These are phyloP conservation scores for Phytophthora capsici DNA, from an alignment of 352 stramenopile species.

Conservation along the genomic window DNA sequence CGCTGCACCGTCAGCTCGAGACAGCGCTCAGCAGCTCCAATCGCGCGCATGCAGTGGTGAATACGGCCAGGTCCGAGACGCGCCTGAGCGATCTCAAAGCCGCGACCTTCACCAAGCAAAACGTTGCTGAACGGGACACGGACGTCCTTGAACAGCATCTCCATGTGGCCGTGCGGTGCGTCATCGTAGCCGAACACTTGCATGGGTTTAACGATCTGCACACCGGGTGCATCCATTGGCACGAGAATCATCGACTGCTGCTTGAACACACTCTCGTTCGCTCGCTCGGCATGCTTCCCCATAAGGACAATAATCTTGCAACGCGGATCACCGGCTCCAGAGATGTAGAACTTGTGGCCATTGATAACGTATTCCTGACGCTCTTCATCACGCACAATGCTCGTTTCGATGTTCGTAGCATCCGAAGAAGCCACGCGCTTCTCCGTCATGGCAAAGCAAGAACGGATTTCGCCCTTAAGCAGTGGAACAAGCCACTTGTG, in stretches of 20 bases:
- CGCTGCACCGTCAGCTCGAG: conserved; percentile 89
- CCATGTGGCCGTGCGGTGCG: conserved; percentile 94
- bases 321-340: conserved; percentile 94
- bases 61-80: conserved; percentile 96
- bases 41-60: conserved; percentile 98
- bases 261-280: conserved; percentile 53
- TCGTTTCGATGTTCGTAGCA: conserved; percentile 95
- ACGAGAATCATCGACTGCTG: conserved; percentile 94
- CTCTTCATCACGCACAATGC: conserved; percentile 71
- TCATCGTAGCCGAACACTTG: conserved; percentile 98
- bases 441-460: conserved; percentile 98
- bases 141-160: conserved; percentile 96
- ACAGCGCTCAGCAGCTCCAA: conserved; percentile 91
- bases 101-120: conserved; percentile 80
- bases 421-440: conserved; percentile 95
- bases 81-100: conserved; percentile 91
- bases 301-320: conserved; percentile 93
- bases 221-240: conserved; percentile 90
- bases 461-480: conserved; percentile 93
- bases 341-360: conserved; percentile 97
- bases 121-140: conserved; percentile 91
- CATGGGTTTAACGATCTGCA: conserved; percentile 90
- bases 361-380: conserved; percentile 93
- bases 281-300: conserved; percentile 60
- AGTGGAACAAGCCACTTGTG: conserved; percentile 94